Evolutionary conservation across 345 rosid genomes (phyloP).

Genomic region (Adansonia digitata): DNA sequence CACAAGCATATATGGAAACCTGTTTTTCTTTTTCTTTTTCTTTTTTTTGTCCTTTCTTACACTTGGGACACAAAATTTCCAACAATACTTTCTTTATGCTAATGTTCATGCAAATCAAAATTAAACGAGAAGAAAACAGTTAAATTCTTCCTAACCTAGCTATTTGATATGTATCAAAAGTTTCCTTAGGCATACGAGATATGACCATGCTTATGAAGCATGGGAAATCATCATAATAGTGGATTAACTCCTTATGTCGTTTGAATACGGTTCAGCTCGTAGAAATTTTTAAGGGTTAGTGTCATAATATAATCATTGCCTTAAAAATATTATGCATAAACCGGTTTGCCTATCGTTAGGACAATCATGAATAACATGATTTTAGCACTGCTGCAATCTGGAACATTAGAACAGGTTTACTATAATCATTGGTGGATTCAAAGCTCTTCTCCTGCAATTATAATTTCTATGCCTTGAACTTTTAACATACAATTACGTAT

Average conservation of each 20-base stretch:
- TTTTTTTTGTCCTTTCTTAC: neutral
- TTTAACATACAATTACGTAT: too few relatives aligned
- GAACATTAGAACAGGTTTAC: too few relatives aligned
- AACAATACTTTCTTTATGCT: neutral
- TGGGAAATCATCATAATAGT: neutral
- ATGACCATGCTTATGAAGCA: neutral
- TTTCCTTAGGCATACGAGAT: neutral
- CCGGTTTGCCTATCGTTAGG: neutral
- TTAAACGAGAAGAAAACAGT: neutral
- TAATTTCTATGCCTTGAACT: too few relatives aligned
- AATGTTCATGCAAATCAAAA: conserved; percentile 7
- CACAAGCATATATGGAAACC: neutral
- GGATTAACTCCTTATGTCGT: neutral
- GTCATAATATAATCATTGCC: neutral
- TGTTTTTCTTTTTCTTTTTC: neutral
- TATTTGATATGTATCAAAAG: neutral
- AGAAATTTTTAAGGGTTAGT: neutral
- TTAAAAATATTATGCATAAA: neutral
- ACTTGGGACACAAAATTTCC: neutral
- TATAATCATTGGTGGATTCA: too few relatives aligned
- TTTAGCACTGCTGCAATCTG: neutral
- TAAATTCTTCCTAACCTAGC: neutral
- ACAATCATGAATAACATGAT: neutral
- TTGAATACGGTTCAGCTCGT: neutral
- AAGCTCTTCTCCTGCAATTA: too few relatives aligned